Percentiles rank a stretch among this genome's conserved stretches.
These are phyloP conservation scores for Hymenotorrendiella dingleyae DNA, from an alignment of 2,329 filamentous ascomycete species.

Conservation along the genomic window DNA sequence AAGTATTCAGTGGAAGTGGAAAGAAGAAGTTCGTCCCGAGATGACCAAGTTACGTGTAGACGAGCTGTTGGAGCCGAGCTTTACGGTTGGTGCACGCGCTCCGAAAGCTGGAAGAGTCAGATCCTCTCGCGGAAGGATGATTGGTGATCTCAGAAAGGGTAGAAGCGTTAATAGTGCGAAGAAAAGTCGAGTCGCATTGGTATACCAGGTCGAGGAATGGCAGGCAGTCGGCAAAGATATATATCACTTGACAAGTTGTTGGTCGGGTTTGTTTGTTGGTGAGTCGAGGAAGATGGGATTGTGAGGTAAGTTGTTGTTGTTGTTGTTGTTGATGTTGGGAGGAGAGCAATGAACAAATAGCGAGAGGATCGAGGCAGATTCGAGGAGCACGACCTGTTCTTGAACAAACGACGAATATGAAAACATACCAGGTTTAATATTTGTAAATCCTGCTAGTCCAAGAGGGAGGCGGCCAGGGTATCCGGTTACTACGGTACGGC, in stretches of 20 bases:
- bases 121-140: neutral
- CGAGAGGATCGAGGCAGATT: slow-evolving; percentile 9
- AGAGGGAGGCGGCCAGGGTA: neutral
- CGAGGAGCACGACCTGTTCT: slow-evolving; percentile 3
- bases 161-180: slow-evolving; percentile 1
- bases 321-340: neutral
- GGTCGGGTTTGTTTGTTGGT: neutral
- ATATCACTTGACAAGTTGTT: neutral
- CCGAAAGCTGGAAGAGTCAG: slow-evolving; percentile 3
- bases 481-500: slow-evolving; percentile 1
- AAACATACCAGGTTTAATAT: neutral
- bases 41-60: slow-evolving; percentile 1
- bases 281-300: neutral
- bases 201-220: neutral
- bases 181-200: slow-evolving; percentile 4
- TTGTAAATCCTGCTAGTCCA: neutral
- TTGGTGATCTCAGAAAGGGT: slow-evolving; percentile 7
- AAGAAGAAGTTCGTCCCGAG: slow-evolving; percentile 1
- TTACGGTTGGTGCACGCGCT: slow-evolving; percentile 7
- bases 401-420: slow-evolving; percentile 1
- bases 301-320: neutral
- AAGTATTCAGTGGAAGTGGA: slow-evolving; percentile 13
- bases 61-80: slow-evolving; percentile 6
- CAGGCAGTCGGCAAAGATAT: neutral
- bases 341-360: slow-evolving; percentile 1